Percentiles rank a stretch among this genome's conserved stretches.
These are phyloP conservation scores for Guyanaporus albipodus DNA, from an alignment of 768 basidiomycete species.

Conservation along the genomic window DNA sequence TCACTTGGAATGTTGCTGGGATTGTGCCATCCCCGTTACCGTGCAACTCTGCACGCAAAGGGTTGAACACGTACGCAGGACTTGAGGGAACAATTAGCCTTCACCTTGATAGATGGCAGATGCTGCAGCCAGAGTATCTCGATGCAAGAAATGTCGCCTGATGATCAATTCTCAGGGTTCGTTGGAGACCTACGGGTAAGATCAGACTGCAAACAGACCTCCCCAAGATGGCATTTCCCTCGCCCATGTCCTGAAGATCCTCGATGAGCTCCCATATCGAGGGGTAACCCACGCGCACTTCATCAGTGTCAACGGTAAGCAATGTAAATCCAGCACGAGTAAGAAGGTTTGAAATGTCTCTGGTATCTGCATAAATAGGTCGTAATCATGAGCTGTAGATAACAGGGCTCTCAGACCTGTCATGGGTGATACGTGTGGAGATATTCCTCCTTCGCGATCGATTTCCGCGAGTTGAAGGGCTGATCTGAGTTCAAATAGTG, in stretches of 20 bases:
- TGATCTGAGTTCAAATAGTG: slow-evolving; percentile 93
- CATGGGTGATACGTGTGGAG: slow-evolving; percentile 97
- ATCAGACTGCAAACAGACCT: slow-evolving; percentile 42
- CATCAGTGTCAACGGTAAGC: slow-evolving; percentile 93
- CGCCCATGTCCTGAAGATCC: slow-evolving; percentile 95
- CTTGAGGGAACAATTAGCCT: slow-evolving; percentile 5
- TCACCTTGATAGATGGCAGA: slow-evolving; percentile 90
- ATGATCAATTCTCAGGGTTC: background rate
- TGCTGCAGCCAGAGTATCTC: slow-evolving; percentile 88
- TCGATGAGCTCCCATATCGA: slow-evolving; percentile 95
- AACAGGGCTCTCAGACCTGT: slow-evolving; percentile 54
- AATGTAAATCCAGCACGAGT: slow-evolving; percentile 90
- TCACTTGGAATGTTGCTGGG: slow-evolving; percentile 94
- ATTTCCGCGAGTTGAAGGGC: slow-evolving; percentile 90
- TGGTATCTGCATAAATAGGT: slow-evolving; percentile 57
- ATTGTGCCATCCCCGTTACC: slow-evolving; percentile 79
- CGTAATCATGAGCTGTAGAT: background rate
- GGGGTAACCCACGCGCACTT: slow-evolving; percentile 86
- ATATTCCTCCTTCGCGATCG: slow-evolving; percentile 93
- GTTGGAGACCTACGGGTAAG: background rate
- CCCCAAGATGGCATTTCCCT: slow-evolving; percentile 86
- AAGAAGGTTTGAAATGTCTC: slow-evolving; percentile 89
- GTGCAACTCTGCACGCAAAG: slow-evolving; percentile 62
- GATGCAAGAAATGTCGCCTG: slow-evolving; percentile 65
- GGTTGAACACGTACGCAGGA: background rate